Evolutionary conservation across 352 stramenopile genomes (phyloP).

Genomic region (Globisporangium emineosum): DNA sequence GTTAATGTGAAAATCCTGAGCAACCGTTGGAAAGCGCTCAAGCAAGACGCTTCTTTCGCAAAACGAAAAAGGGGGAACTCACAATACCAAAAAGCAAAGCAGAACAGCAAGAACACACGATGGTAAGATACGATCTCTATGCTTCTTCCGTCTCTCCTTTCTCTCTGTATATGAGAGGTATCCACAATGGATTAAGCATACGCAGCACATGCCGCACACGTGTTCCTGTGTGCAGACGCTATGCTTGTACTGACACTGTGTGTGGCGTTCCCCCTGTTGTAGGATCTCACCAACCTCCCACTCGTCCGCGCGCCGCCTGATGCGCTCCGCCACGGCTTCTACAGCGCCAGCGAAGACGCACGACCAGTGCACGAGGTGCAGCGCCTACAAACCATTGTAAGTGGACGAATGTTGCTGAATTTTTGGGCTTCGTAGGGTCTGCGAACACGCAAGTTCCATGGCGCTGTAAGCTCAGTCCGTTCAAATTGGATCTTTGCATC

Average conservation of each 20-base stretch:
- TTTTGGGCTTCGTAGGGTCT: too few relatives aligned
- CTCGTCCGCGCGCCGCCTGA: conserved; percentile 82
- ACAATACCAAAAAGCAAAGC: conserved; percentile 10
- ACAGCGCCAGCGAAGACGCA: conserved; percentile 77
- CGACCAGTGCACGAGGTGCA: conserved; percentile 83
- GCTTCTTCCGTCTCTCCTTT: background rate
- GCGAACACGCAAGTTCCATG: too few relatives aligned
- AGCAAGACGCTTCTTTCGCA: background rate
- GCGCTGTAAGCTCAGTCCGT: background rate
- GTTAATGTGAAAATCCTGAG: background rate
- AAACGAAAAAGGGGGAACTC: conserved; percentile 3
- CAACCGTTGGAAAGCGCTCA: background rate
- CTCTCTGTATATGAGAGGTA: background rate
- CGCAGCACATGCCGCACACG: background rate
- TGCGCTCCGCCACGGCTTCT: conserved; percentile 79
- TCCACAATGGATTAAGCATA: background rate
- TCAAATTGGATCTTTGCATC: background rate
- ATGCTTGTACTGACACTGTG: background rate
- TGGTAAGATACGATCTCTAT: conserved; percentile 9
- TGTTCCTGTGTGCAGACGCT: background rate
- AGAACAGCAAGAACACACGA: conserved; percentile 4
- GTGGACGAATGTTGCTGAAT: background rate
- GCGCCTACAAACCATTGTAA: conserved; percentile 73
- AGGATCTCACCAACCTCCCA: conserved; percentile 73
- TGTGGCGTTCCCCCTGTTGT: background rate